Percentiles rank a stretch among this genome's conserved stretches.
These are phyloP conservation scores for Leccinum huronense DNA, from an alignment of 1,284 basidiomycete species.

Conservation along the genomic window DNA sequence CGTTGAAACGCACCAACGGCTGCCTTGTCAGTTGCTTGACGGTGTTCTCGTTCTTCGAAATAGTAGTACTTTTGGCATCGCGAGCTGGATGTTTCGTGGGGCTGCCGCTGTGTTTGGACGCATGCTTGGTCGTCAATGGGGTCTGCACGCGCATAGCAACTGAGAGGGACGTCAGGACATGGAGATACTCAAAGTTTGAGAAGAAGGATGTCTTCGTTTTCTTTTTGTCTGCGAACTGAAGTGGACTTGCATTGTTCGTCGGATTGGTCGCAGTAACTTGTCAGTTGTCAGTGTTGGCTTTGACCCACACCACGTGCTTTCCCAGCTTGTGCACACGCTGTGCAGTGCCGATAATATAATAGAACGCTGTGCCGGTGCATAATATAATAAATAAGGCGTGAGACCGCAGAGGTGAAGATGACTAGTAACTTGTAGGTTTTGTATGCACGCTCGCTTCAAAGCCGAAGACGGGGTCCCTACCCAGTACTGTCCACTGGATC, in stretches of 20 bases:
- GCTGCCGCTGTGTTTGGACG: constrained; percentile 5
- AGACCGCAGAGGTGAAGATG: constrained; percentile 60
- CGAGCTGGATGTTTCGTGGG: constrained; percentile 13
- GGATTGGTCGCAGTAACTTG: constrained; percentile 9
- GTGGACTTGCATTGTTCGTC: constrained; percentile 22
- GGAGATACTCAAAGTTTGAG: neutral
- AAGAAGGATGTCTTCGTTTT: neutral
- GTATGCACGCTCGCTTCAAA: constrained; percentile 76
- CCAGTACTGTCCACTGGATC: constrained; percentile 82
- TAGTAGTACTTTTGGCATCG: constrained; percentile 1
- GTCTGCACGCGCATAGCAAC: constrained; percentile 21
- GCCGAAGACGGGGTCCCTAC: constrained; percentile 42
- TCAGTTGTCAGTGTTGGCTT: neutral
- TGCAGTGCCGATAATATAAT: too few relatives aligned
- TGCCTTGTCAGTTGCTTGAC: constrained; percentile 1
- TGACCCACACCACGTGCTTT: neutral
- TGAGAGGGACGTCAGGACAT: neutral
- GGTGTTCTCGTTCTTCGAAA: constrained; percentile 6
- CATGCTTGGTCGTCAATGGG: constrained; percentile 8
- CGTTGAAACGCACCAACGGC: constrained; percentile 7
- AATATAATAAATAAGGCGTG: too few relatives aligned
- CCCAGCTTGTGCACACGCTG: too few relatives aligned
- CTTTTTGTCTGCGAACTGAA: neutral
- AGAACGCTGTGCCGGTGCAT: too few relatives aligned
- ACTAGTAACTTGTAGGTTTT: constrained; percentile 72